phyloP scores from a whole-genome alignment of 345 rosid genomes.

The Gynandropsis gynandra region DNA sequence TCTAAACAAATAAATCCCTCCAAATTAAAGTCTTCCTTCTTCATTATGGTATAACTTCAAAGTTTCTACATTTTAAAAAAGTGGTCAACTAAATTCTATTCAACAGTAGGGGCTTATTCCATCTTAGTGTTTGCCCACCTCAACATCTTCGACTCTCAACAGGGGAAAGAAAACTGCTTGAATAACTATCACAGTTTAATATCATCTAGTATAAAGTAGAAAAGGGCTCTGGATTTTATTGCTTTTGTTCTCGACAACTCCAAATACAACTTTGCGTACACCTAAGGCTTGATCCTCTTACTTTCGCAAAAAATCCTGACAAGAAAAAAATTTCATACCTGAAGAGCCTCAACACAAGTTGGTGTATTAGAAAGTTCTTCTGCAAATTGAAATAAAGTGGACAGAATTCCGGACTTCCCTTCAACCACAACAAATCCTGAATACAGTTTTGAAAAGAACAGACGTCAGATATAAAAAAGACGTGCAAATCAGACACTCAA shows the following conservation, averaged over 20 bases:
- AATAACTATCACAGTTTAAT: background rate
- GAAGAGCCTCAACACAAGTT: conserved; percentile 79
- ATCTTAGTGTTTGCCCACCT: too few relatives aligned
- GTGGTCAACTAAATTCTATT: too few relatives aligned
- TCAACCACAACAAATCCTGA: conserved; percentile 49
- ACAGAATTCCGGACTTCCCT: conserved; percentile 49
- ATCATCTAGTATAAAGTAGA: background rate
- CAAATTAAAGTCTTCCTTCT: background rate
- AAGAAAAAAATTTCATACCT: conserved; percentile 40
- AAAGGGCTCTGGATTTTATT: too few relatives aligned
- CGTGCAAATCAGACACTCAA: conserved; percentile 2
- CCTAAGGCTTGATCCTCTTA: conserved; percentile 8
- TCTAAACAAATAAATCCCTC: conserved; percentile 10
- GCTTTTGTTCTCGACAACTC: conserved; percentile 6
- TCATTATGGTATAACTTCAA: conserved; percentile 1
- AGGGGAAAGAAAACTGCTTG: too few relatives aligned
- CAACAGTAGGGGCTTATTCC: too few relatives aligned
- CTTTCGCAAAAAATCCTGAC: conserved; percentile 7
- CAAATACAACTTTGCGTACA: conserved; percentile 8
- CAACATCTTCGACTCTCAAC: too few relatives aligned
- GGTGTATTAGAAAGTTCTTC: conserved; percentile 42
- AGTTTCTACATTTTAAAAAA: background rate
- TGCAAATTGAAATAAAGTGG: conserved; percentile 46
- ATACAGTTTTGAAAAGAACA: conserved; percentile 25
- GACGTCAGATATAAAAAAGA: conserved; percentile 21